Evolutionary conservation across 2,329 filamentous ascomycete species (phyloP), one percentile per base, ranked within the genome.

Genomic region (Cyclaneusma minus): DNA sequence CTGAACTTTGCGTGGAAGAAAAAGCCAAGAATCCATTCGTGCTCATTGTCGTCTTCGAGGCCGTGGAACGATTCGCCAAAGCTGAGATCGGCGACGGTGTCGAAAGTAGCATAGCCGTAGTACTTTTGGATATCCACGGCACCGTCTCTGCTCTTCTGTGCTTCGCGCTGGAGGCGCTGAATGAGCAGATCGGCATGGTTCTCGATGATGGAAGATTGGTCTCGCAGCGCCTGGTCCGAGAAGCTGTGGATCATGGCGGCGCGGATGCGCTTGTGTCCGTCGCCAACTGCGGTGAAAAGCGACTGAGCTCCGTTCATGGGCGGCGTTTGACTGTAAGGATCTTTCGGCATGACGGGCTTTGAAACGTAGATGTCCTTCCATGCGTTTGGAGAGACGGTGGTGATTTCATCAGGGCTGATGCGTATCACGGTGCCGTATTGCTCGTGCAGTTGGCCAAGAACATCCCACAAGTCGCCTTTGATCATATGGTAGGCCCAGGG

Each of bases 231-330:
- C 22, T 48, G 44, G 3, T 56, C 52, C 21, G 48, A 52, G 36
- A 58, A 58, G 8, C 51, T 54, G 31, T 54, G 50, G 4, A 51
- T 45, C 23, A 58, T 42, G 18, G n/a, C n/a, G n/a, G n/a, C n/a
- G n/a, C n/a, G n/a, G n/a, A n/a, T 20, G 7, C 18, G 18, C 18
- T 11, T 20, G 18, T 8, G 18, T 11, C 18, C 18, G n/a, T n/a
- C n/a, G n/a, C n/a, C n/a, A n/a, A n/a, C n/a, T n/a, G n/a, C n/a
- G n/a, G n/a, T n/a, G n/a, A n/a, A n/a, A n/a, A n/a, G n/a, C n/a
- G n/a, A n/a, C n/a, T n/a, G n/a, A n/a, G n/a, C n/a, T n/a, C n/a
- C n/a, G n/a, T n/a, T n/a, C n/a, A n/a, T n/a, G n/a, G n/a, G n/a
- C n/a, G n/a, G n/a, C n/a, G n/a, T n/a, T n/a, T n/a, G n/a, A n/a